Conservation (phyloP, 1,284 basidiomycete species). For the Anthracocystis setariae region DNA sequence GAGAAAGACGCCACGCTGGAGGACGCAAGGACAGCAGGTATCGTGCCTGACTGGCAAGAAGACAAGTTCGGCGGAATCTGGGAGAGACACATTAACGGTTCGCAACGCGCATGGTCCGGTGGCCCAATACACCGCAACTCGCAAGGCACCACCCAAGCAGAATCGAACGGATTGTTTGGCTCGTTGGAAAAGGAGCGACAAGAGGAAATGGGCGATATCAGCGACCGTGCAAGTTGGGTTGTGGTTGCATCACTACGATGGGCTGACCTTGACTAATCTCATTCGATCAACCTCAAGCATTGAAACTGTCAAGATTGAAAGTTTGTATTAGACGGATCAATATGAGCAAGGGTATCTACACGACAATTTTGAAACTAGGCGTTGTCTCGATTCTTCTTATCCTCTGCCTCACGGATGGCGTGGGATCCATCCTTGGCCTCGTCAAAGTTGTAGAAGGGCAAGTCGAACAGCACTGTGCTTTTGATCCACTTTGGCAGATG, state of each 20-base stretch:
- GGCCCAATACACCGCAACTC: slow-evolving; percentile 14
- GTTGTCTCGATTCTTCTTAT: slow-evolving; percentile 41
- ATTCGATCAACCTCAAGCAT: not conserved
- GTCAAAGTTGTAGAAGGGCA: slow-evolving; percentile 61
- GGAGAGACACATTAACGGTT: slow-evolving; percentile 50
- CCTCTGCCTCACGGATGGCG: slow-evolving; percentile 51
- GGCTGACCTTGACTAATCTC: slow-evolving; percentile 28
- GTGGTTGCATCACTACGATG: slow-evolving; percentile 52
- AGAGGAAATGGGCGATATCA: slow-evolving; percentile 63
- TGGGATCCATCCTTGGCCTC: slow-evolving; percentile 56
- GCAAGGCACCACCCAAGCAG: too few relatives aligned
- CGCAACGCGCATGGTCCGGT: slow-evolving; percentile 27
- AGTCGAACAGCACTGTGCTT: slow-evolving; percentile 74
- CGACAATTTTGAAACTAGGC: slow-evolving; percentile 9
- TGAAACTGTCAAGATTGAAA: not conserved
- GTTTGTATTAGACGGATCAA: slow-evolving; percentile 8
- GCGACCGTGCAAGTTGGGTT: slow-evolving; percentile 61
- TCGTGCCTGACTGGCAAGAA: slow-evolving; percentile 50
- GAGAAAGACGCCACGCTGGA: slow-evolving; percentile 7
- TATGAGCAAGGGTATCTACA: slow-evolving; percentile 11
- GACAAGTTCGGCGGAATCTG: slow-evolving; percentile 43
- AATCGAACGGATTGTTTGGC: too few relatives aligned
- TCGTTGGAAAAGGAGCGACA: too few relatives aligned
- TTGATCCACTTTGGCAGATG: slow-evolving; percentile 74
- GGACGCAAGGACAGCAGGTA: slow-evolving; percentile 12